Base-by-base conservation (phyloP, 192 early-diverging fungal species). In the Coemansia sp. region DNA sequence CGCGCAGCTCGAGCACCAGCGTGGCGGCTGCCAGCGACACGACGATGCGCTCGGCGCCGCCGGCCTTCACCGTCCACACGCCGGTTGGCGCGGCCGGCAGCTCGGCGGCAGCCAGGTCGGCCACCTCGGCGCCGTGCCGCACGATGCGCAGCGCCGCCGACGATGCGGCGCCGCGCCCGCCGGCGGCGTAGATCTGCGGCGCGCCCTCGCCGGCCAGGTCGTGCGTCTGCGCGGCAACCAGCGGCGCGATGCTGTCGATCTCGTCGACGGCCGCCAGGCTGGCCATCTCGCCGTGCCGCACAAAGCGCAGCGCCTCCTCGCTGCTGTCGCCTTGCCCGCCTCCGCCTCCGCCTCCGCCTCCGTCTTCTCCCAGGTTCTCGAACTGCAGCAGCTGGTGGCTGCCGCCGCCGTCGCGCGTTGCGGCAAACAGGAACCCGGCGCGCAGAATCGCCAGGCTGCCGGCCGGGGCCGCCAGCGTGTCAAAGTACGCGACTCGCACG, bases 361-460 rank as follows among this genome's bases (percentile, higher is more conserved):
- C n/a, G n/a, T 96, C 93, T 63, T 95, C 93, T 45, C 98, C 98
- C 19, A 99, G 85, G 68, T 92, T 89, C 77, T 94, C 95, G 45
- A 99, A 94, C 64, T 94, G 95, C 79, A 92, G 96, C 63, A 98
- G 85, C 76, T 89, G 87, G 87, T 97, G 97, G 69, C 94, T 95
- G 58, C 94, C 94, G 19, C 52, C 26, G 81, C 94, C 94, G 57
- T 85, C 89, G 40, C 92, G 90, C 32, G 87, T 85, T 37, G 94
- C 93, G 5, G 90, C 92, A 81, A 99, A 96, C 70, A 99, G 84
- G 60, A 96, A 97, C 40, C 98, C 98, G 41, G 92, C 90, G 68
- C 92, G 94, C 56, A 99, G 85, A 49, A 99, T 88, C 59, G 91
- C 88, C 50, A 99, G 70, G 32, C 87, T 83, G 15, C 87, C 83